phyloP scores from a whole-genome alignment of 2,329 filamentous ascomycete species.

The Fusarium luffae region DNA sequence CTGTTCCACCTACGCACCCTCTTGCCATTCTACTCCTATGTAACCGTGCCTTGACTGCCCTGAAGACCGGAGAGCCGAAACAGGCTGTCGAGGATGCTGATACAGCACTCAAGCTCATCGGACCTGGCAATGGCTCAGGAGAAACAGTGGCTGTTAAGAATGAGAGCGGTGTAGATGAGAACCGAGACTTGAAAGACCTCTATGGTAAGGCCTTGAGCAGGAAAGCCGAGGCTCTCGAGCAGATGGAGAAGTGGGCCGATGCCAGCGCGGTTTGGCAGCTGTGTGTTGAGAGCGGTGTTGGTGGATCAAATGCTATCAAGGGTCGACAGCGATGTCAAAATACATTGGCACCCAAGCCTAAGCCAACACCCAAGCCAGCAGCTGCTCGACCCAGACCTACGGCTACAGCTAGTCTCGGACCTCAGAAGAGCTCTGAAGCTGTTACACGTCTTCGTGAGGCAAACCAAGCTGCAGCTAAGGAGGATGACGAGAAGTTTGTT shows the following conservation, averaged over 20 bases:
- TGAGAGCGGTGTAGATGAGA: slow-evolving; percentile 66
- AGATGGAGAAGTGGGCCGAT: slow-evolving; percentile 93
- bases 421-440: slow-evolving; percentile 73
- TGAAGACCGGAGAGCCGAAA: slow-evolving; percentile 94
- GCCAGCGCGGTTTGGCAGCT: slow-evolving; percentile 83
- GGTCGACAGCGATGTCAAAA: slow-evolving; percentile 91
- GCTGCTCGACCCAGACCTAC: slow-evolving; percentile 59
- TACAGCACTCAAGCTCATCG: slow-evolving; percentile 81
- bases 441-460: slow-evolving; percentile 85
- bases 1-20: slow-evolving; percentile 82
- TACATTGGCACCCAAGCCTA: slow-evolving; percentile 78
- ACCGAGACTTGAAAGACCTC: slow-evolving; percentile 90
- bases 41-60: slow-evolving; percentile 87
- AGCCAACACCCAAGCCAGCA: slow-evolving; percentile 57
- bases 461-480: slow-evolving; percentile 84
- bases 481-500: slow-evolving; percentile 93
- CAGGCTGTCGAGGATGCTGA: slow-evolving; percentile 88
- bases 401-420: slow-evolving; percentile 53
- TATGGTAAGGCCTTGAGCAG: slow-evolving; percentile 93
- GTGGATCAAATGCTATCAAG: slow-evolving; percentile 84
- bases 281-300: slow-evolving; percentile 85
- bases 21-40: slow-evolving; percentile 88
- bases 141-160: slow-evolving; percentile 79
- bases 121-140: slow-evolving; percentile 78
- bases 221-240: slow-evolving; percentile 94